Evolutionary conservation across 139 green algal genomes (phyloP), one percentile per base, ranked within the genome.

Genomic region (Tetradesmus lagerheimii): DNA sequence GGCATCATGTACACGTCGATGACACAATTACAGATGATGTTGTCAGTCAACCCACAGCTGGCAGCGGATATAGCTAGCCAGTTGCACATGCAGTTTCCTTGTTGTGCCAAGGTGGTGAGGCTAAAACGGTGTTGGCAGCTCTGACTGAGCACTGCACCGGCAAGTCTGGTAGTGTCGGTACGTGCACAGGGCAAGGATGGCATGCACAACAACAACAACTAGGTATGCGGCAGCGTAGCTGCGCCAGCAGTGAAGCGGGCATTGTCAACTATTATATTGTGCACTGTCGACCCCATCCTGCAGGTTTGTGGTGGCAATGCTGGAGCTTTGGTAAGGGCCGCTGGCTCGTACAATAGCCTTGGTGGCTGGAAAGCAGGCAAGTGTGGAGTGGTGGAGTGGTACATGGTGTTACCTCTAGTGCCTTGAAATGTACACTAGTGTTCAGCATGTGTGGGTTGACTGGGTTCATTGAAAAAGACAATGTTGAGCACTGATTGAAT

Each of bases 11-110:
- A 53, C 45, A 53, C 45, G 45, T 11, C 45, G 45, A 53, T 53
- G 45, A 53, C 45, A 80, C 37, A 80, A 35, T 35, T 80, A 43
- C n/a, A 43, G 74, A 35, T 14, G 35, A 25, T 83, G 76, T n/a
- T 83, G 76, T n/a, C 37, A n/a, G 76, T 83, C 18, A 83, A n/a
- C 35, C 16, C 76, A 53, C 16, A 57, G 76, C 76, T 83, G 45
- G 35, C 76, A 53, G 14, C 45, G 27, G 16, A 53, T 83, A 50
- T 83, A 2, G n/a, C n/a, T n/a, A n/a, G n/a, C n/a, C n/a, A n/a
- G n/a, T n/a, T n/a, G n/a, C n/a, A n/a, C n/a, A n/a, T 83, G 76
- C 76, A 53, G 45, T 83, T 83, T 53, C 4, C 37, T n/a, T 83
- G 76, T n/a, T 83, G 16, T 4, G 27, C 35, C 37, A 57, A 39